These are phyloP conservation scores for Trebouxia sp. DNA, from an alignment of 139 green algal genomes.

Conservation along the genomic window DNA sequence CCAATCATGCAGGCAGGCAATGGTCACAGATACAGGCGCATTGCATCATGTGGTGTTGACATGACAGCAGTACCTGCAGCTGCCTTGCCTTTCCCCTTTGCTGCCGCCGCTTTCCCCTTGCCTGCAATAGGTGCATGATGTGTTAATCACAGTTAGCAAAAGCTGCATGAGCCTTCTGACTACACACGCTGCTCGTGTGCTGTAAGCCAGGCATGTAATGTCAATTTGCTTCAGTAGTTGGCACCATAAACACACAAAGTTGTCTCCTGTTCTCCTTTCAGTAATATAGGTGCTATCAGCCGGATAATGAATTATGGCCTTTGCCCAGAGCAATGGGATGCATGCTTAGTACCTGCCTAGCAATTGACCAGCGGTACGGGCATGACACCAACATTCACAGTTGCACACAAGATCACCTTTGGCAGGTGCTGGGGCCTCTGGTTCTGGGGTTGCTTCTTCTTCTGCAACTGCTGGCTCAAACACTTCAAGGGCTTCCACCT, in stretches of 20 bases:
- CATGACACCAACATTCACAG: background rate
- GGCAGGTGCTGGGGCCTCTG: background rate
- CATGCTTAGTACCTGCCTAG: background rate
- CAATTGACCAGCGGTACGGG: background rate
- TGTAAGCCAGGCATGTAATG: background rate
- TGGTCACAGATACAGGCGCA: no score
- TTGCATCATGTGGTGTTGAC: no score
- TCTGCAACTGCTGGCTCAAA: conserved; percentile 24
- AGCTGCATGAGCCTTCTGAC: background rate
- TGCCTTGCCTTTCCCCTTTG: conserved; percentile 12
- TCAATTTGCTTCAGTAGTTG: background rate
- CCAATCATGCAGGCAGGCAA: no score
- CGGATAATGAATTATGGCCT: background rate
- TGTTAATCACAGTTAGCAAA: background rate
- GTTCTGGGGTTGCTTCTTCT: conserved; percentile 18
- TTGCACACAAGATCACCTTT: background rate
- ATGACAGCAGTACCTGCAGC: background rate
- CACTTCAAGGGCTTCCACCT: conserved; percentile 14
- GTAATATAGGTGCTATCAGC: background rate
- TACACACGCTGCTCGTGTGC: background rate
- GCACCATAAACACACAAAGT: background rate
- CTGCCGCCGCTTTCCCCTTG: conserved; percentile 18
- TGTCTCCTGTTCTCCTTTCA: background rate
- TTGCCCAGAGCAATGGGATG: no score
- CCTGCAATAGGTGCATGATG: background rate